phyloP scores from a whole-genome alignment of 768 basidiomycete species.

The Grammothele lineata region DNA sequence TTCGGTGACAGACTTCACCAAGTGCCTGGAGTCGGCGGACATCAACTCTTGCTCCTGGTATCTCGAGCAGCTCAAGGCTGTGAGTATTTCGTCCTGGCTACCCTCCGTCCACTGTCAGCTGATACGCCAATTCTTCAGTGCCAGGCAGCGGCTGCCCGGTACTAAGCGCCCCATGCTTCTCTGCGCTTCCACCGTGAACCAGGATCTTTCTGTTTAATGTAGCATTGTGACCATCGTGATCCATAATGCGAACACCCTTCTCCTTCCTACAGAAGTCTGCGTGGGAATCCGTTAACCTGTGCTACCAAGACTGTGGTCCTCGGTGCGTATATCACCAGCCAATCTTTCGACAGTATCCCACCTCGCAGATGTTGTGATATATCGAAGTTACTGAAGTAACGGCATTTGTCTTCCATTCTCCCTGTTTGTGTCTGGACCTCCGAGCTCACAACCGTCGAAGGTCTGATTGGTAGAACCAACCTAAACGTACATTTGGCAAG shows the following conservation, averaged over 20 bases:
- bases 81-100: slow-evolving; percentile 36
- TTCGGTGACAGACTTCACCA: slow-evolving; percentile 61
- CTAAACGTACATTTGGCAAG: no score
- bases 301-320: background rate
- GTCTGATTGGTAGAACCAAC: no score
- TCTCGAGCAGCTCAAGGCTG: slow-evolving; percentile 84
- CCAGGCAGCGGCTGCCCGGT: slow-evolving; percentile 68
- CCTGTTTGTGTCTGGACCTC: no score
- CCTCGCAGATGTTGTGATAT: no score
- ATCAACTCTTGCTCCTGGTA: slow-evolving; percentile 81
- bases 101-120: background rate
- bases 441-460: no score
- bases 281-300: background rate
- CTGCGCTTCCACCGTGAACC: background rate
- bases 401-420: no score
- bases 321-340: no score
- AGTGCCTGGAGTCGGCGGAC: slow-evolving; percentile 80
- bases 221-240: slow-evolving; percentile 1
- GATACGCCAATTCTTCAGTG: slow-evolving; percentile 41
- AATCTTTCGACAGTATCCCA: no score
- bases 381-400: no score
- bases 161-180: no score
- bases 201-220: background rate
- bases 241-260: background rate
- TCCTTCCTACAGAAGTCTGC: background rate